A percentile compares a stretch with the other conserved stretches of the same genome.
Evolutionary conservation across 352 stramenopile genomes (phyloP).

Genomic region (Globisporangium paroecandrum): DNA sequence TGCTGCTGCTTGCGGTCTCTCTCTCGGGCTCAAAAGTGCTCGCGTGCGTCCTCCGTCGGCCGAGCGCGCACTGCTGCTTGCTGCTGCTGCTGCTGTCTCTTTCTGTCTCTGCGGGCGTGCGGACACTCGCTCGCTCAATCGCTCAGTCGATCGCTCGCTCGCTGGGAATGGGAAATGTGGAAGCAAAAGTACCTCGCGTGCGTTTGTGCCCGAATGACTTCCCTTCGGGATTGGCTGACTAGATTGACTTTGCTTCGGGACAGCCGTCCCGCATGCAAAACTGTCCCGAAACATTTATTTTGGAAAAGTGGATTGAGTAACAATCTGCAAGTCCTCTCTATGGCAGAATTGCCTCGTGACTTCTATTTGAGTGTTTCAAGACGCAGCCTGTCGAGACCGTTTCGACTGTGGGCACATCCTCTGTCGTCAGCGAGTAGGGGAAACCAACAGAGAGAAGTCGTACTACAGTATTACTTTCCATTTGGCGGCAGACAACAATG

Average conservation of each 20-base stretch:
- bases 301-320: constrained; percentile 10
- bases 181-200: constrained; percentile 19
- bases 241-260: background rate
- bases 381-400: background rate
- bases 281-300: background rate
- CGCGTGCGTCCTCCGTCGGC: background rate
- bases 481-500: background rate
- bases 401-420: background rate
- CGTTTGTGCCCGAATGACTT: constrained; percentile 12
- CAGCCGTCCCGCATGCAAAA: constrained; percentile 17
- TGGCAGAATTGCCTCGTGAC: background rate
- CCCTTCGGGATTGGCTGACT: constrained; percentile 27
- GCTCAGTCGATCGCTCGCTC: background rate
- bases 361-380: background rate
- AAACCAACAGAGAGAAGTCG: background rate
- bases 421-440: background rate
- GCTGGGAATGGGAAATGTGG: constrained; percentile 14
- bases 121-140: background rate
- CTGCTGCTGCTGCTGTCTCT: constrained; percentile 4
- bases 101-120: constrained; percentile 1
- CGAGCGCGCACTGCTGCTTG: background rate
- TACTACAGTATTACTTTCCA: background rate
- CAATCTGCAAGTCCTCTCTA: background rate
- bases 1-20: background rate
- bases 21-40: constrained; percentile 1